These are phyloP conservation scores for Keithomyces neogunnii DNA, from an alignment of 2,329 filamentous ascomycete species.

Conservation along the genomic window DNA sequence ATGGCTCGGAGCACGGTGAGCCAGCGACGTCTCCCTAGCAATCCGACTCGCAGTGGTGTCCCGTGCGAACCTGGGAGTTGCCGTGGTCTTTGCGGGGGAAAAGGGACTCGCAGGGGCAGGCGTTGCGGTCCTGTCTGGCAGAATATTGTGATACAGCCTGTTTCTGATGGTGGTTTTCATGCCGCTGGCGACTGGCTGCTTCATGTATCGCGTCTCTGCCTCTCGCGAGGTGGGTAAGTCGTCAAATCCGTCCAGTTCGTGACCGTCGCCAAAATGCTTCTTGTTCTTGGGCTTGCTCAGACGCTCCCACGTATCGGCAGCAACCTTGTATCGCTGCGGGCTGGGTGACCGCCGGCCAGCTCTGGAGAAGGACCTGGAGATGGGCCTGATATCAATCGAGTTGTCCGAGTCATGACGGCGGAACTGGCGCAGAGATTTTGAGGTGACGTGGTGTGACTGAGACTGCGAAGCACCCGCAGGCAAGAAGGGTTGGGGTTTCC, in stretches of 20 bases:
- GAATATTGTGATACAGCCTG: constrained; percentile 46
- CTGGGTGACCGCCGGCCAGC: constrained; percentile 52
- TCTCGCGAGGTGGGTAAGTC: constrained; percentile 83
- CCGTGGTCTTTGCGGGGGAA: constrained; percentile 47
- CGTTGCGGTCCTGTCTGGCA: constrained; percentile 44
- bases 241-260: constrained; percentile 87
- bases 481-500: constrained; percentile 66
- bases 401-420: constrained; percentile 78
- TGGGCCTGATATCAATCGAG: constrained; percentile 47
- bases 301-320: constrained; percentile 52
- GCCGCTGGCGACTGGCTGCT: constrained; percentile 64
- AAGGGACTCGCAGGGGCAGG: constrained; percentile 45
- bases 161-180: constrained; percentile 55
- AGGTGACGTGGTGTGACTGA: constrained; percentile 69
- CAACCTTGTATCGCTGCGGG: constrained; percentile 37
- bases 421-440: constrained; percentile 63
- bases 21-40: constrained; percentile 52
- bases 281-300: constrained; percentile 58
- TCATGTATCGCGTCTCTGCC: constrained; percentile 73
- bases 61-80: constrained; percentile 50
- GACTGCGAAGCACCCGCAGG: constrained; percentile 65
- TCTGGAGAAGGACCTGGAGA: constrained; percentile 49
- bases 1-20: constrained; percentile 47
- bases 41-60: constrained; percentile 59
- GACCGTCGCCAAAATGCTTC: constrained; percentile 74